Evolutionary conservation across 345 rosid species (phyloP), one percentile per base, ranked within the genome.

Genomic region (Boechera divaricarpa): DNA sequence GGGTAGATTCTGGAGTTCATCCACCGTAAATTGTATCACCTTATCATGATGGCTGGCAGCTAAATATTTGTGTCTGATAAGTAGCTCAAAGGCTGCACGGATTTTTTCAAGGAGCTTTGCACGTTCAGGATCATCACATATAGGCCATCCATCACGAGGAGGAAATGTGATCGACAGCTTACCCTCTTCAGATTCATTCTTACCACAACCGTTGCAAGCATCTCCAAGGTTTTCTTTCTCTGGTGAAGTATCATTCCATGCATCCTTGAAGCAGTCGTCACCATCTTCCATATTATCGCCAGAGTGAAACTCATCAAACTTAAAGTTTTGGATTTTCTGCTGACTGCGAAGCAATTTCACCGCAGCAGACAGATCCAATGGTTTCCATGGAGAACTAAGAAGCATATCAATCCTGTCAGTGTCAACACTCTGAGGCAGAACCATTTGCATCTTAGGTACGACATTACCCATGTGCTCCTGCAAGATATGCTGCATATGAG

Each of bases 101-200:
- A 95, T 87, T 82, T 78, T 92, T 69, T 86, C 88, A 65, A 95
- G 90, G 69, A 95, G 93, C 86, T 88, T 92, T 29, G 84, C 83
- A 59, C 97, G 79, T 84, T 92, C 97, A 24, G 84, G 58, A 58
- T 91, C 98, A 80, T 87, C 89, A 56, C 91, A 82, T 56, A 81
- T 54, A 0, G 97, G 98, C 98, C 97, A 90, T 79, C 80, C 83
- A 73, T 82, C 85, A 73, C 75, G 77, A 73, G 81, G 77, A 44
- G 83, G 77, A 79, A 74, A 77, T 33, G 81, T 32, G 69, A 74
- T 12, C 31, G 81, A 74, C 35, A 68, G 77, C 81, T 72, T 77
- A 73, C 70, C 78, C 58, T 71, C 81, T 71, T 83, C 87, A 66
- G 83, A 80, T 55, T 80, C 85, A 71, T 82, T 67, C 42, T 75